Percentiles rank a stretch among this genome's conserved stretches.
Evolutionary conservation across 208 protist species (phyloP).

Genomic region (Balamuthia mandrillaris): DNA sequence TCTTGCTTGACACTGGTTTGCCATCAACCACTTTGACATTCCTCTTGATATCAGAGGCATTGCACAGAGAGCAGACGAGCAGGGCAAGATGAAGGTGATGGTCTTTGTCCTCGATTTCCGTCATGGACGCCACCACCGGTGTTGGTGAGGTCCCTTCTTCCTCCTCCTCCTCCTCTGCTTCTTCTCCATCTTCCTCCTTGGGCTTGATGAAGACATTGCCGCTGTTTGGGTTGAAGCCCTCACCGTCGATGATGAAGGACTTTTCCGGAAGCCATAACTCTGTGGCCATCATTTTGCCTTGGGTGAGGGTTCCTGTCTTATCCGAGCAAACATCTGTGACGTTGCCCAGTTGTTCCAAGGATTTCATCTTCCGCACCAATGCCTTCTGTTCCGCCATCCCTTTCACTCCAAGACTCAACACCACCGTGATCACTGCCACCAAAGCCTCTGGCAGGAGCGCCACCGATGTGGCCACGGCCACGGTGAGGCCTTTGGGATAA

Average conservation of each 20-base stretch:
- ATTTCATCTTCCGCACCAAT: constrained; percentile 1
- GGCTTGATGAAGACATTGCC: not conserved
- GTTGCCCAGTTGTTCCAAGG: constrained; percentile 78
- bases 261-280: constrained; percentile 54
- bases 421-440: constrained; percentile 59
- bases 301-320: constrained; percentile 99
- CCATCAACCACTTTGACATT: no score
- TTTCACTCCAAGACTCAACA: not conserved
- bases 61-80: no score
- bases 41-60: no score
- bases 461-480: constrained; percentile 93
- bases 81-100: no score
- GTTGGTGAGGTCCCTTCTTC: no score
- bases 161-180: no score
- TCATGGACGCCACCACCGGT: not conserved
- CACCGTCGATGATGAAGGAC: no score
- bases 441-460: constrained; percentile 97
- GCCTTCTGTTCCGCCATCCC: constrained; percentile 81
- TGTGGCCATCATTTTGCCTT: constrained; percentile 95
- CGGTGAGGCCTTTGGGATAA: constrained; percentile 42
- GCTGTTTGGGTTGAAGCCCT: not conserved
- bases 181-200: no score
- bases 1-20: no score
- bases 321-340: constrained; percentile 97
- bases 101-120: no score